Evolutionary conservation across 495 filamentous ascomycete species (phyloP), one percentile per base, ranked within the genome.

Genomic region (Neurospora terricola): DNA sequence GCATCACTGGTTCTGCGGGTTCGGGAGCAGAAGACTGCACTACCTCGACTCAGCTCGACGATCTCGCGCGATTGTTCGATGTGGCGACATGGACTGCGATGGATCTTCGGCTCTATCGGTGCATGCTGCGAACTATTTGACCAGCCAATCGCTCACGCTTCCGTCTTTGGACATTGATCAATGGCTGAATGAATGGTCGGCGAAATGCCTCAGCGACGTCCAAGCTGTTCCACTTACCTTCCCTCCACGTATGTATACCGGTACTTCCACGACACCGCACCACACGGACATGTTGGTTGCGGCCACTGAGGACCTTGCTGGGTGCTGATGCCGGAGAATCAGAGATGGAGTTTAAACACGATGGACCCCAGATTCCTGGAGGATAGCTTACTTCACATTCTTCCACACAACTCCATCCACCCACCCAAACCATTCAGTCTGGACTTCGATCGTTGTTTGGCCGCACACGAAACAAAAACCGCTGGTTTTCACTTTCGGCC

Each of bases 391-490:
- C 54, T 16, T 62, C 23, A 34, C 54, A 3, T 34, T 30, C 16
- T 34, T n/a, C n/a, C n/a, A n/a, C n/a, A n/a, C 54, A 62, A 62
- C 27, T 18, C 27, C 3, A 30, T 14, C 14, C 54, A 62, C 34
- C 54, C 54, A 62, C 54, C 54, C 54, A 62, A 62, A 16, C 2
- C 23, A 62, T 8, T 34, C 54, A 62, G 54, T 34, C 54, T 30
- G 12, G 23, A 62, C 27, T 14, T 23, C n/a, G 14, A 16, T 62
- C 74, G 70, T 75, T 75, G 54, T 71, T 70, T 74, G 73, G 62
- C 75, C 59, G 72, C 27, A 38, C 72, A 48, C 74, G 75, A 76
- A 76, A 76, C 74, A 39, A 18, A 66, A 75, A 21, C 48, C 76
- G 77, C 74, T 70, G 73, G 71, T 72, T 74, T 62, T 38, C 71